Evolutionary conservation across 768 basidiomycete species (phyloP).

Genomic region (Asterophora parasitica): DNA sequence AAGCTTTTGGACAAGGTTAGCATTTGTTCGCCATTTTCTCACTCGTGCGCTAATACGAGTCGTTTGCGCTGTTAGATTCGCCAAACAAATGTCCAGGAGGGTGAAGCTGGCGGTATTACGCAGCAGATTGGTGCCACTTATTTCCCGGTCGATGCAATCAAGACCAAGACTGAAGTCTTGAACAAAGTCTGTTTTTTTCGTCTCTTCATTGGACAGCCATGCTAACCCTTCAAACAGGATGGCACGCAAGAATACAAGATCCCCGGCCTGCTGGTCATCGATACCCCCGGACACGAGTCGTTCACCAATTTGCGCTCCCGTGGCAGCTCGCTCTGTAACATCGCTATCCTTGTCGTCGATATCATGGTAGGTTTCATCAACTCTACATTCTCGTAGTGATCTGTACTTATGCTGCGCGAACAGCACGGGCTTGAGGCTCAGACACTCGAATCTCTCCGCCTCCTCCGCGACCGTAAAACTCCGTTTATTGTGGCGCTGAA

Average conservation of each 20-base stretch:
- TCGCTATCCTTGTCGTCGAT: constrained; percentile 97
- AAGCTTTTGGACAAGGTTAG: constrained; percentile 91
- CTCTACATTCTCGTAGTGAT: neutral
- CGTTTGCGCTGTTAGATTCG: constrained; percentile 63
- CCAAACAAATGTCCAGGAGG: constrained; percentile 99
- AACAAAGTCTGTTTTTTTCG: constrained; percentile 56
- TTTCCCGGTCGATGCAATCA: constrained; percentile 95
- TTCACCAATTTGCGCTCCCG: constrained; percentile 95
- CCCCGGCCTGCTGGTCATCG: constrained; percentile 92
- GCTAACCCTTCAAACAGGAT: constrained; percentile 41
- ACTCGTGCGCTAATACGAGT: neutral
- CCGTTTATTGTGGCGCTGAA: constrained; percentile 99
- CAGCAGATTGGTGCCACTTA: constrained; percentile 99
- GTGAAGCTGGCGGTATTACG: constrained; percentile 99
- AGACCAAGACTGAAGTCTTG: constrained; percentile 88
- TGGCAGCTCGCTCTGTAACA: constrained; percentile 96
- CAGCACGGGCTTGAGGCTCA: constrained; percentile 98
- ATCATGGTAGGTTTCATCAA: constrained; percentile 64
- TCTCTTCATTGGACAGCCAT: neutral
- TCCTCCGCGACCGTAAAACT: constrained; percentile 89
- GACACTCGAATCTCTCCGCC: constrained; percentile 90
- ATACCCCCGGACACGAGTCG: constrained; percentile 98
- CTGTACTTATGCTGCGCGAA: constrained; percentile 3
- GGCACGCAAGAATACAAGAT: constrained; percentile 89
- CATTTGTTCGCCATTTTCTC: constrained; percentile 4